Percentiles rank a stretch among this genome's conserved stretches.
These are phyloP conservation scores for Termitomyces sp. DNA, from an alignment of 768 basidiomycete genomes.

Conservation along the genomic window DNA sequence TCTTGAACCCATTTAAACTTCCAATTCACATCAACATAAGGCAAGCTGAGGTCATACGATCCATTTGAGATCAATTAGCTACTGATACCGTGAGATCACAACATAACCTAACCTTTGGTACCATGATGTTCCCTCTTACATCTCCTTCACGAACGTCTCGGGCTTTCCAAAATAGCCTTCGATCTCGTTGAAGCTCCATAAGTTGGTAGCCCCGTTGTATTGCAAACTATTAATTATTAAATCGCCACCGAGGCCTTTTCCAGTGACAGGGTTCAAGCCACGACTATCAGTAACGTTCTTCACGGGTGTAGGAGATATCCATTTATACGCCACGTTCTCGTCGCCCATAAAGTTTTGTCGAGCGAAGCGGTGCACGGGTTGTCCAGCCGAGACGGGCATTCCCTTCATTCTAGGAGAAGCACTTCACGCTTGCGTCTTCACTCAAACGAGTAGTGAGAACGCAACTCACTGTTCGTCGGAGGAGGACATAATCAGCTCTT, in stretches of 20 bases:
- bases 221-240: conserved; percentile 21
- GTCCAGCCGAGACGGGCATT: conserved; percentile 1
- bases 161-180: conserved; percentile 19
- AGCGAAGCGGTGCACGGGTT: conserved; percentile 4
- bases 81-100: neutral
- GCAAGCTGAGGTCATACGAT: too few relatives aligned
- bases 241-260: conserved; percentile 23
- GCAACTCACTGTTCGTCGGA: conserved; percentile 3
- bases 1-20: too few relatives aligned
- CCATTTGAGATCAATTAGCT: neutral
- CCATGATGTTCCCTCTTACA: neutral
- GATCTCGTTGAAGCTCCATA: conserved; percentile 20
- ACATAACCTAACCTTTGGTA: neutral
- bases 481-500: neutral
- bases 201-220: conserved; percentile 22
- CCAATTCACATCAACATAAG: too few relatives aligned
- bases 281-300: neutral
- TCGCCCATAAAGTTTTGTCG: conserved; percentile 8
- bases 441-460: conserved; percentile 8
- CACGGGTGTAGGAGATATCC: conserved; percentile 5
- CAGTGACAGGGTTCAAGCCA: conserved; percentile 13
- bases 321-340: neutral
- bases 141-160: conserved; percentile 7
- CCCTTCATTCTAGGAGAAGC: conserved; percentile 8
- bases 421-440: conserved; percentile 5